Evolutionary conservation across 1,139 yeast genomes (phyloP), one percentile per base, ranked within the genome.

Genomic region (Magnusiomyces paraingens): DNA sequence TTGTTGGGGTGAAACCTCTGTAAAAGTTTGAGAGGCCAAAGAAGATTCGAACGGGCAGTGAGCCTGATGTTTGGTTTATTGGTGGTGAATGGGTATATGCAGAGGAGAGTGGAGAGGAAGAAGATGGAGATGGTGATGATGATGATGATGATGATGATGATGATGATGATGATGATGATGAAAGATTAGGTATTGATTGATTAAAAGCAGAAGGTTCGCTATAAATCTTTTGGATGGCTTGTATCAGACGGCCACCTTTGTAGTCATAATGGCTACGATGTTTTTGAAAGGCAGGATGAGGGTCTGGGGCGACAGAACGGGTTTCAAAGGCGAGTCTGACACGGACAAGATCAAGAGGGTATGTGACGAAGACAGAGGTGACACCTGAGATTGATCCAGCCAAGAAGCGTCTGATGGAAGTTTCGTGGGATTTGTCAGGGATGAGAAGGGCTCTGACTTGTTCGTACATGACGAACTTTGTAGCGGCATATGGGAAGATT

Each of bases 391-490:
- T 73, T 12, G 96, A 87, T 1, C 99, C 99, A 1, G 98, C 88
- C 67, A 87, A 63, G 57, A 93, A 77, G 60, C 99, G 74, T 62
- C 98, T 77, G 35, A 79, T 73, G 1, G 86, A 88, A 0, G 96
- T 88, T 68, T 93, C 99, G 64, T 82, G 79, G 12, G 72, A 72
- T 56, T 81, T 84, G 53, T 78, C 74, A 1, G 96, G 96, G 51
- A 93, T 94, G 57, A 94, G 69, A 1, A 87, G 56, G 14, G 87
- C 77, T 58, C 99, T 72, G 52, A 91, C 82, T 69, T 93, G 99
- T 71, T 93, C 99, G 70, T 93, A 93, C 3, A 95, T 91, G n/a
- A 94, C 96, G 68, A 93, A 93, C 68, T 93, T 94, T 65, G 93
- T 87, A 15, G 97, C 96, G 2, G 99, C 98, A 68, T 93, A 93